These are phyloP conservation scores for Thermothielavioides terrestris DNA, from an alignment of 495 filamentous ascomycete genomes.

Conservation along the genomic window DNA sequence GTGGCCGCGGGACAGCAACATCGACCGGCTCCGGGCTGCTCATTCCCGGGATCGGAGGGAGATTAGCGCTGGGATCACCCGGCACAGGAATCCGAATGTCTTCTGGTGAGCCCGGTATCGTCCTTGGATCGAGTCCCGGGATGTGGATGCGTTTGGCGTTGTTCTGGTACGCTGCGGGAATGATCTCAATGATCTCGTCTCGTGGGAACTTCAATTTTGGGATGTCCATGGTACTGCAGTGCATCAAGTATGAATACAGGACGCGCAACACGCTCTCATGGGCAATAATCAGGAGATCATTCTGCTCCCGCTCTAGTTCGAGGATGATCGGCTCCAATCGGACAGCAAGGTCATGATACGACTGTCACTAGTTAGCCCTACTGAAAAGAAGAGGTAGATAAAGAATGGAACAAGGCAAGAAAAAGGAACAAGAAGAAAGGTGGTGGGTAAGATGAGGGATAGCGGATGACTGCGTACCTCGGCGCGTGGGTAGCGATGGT, in stretches of 20 bases:
- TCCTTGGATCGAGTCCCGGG: constrained; percentile 39
- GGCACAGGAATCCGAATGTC: constrained; percentile 77
- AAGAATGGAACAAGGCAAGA: too few relatives aligned
- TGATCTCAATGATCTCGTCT: constrained; percentile 97
- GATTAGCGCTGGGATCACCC: constrained; percentile 18
- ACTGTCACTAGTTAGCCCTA: constrained; percentile 44
- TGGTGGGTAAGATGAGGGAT: too few relatives aligned
- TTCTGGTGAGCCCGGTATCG: constrained; percentile 62
- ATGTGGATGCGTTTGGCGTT: constrained; percentile 74
- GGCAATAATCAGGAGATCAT: constrained; percentile 93
- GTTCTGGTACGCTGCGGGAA: constrained; percentile 95
- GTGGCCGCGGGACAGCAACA: constrained; percentile 22
- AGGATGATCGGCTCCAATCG: constrained; percentile 98
- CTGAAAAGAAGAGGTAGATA: neutral
- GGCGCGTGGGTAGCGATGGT: constrained; percentile 90
- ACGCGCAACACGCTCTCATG: constrained; percentile 96
- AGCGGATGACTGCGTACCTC: constrained; percentile 67
- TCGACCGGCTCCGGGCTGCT: constrained; percentile 25
- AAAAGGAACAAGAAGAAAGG: too few relatives aligned
- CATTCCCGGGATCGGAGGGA: constrained; percentile 28
- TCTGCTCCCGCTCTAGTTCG: constrained; percentile 93
- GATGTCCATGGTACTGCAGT: constrained; percentile 93
- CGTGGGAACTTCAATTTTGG: constrained; percentile 89
- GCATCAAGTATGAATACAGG: constrained; percentile 96
- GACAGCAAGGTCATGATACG: constrained; percentile 96